A percentile compares a stretch with the other conserved stretches of the same genome.
Conservation (phyloP, 768 basidiomycete genomes). For the Rhizopogon rudus region DNA sequence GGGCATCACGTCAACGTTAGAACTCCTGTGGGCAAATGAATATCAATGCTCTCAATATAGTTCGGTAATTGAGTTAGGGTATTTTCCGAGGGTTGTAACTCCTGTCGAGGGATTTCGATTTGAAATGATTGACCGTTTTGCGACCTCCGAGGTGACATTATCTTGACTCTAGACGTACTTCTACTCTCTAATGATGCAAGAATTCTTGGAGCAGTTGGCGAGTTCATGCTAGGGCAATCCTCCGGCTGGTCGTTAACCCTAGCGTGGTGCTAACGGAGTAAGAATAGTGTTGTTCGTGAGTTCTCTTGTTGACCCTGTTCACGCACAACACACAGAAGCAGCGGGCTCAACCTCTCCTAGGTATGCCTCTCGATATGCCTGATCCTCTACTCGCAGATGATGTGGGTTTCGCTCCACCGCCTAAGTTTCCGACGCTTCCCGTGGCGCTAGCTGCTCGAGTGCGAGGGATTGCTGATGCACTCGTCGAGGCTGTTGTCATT, state of each 20-base stretch:
- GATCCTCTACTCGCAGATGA: conserved; percentile 22
- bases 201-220: not conserved
- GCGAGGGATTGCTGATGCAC: conserved; percentile 15
- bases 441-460: conserved; percentile 22
- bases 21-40: no score
- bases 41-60: no score
- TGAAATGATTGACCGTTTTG: not conserved
- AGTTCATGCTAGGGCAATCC: not conserved
- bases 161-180: not conserved
- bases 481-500: conserved; percentile 7
- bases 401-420: conserved; percentile 16
- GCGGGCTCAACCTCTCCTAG: conserved; percentile 17
- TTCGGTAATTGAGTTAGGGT: not conserved
- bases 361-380: conserved; percentile 17
- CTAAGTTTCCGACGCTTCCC: conserved; percentile 13
- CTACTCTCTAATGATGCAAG: not conserved
- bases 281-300: not conserved
- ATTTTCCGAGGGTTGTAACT: not conserved
- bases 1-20: no score
- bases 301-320: not conserved
- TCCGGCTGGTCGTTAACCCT: not conserved
- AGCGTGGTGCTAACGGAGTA: not conserved
- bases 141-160: not conserved
- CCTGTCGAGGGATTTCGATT: not conserved
- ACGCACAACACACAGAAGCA: not conserved